Conservation (phyloP, 495 filamentous ascomycete genomes). For the Daldinia grandis region DNA sequence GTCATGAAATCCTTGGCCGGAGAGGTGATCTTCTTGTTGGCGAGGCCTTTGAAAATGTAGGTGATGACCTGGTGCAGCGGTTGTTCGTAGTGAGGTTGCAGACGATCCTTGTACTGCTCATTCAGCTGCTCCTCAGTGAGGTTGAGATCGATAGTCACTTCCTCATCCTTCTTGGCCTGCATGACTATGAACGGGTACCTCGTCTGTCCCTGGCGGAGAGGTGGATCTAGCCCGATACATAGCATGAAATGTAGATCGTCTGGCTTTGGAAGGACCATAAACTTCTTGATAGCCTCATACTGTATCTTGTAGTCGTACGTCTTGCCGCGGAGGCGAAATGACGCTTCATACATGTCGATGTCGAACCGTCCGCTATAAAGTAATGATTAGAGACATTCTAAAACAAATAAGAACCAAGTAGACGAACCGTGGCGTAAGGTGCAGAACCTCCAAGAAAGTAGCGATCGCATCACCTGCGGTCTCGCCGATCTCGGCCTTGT, state of each 20-base stretch:
- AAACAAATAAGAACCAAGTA: not conserved
- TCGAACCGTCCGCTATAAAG: constrained; percentile 93
- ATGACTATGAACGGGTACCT: constrained; percentile 99
- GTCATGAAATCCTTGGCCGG: constrained; percentile 93
- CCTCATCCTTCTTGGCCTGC: constrained; percentile 98
- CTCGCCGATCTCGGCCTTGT: constrained; percentile 99
- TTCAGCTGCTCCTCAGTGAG: constrained; percentile 89
- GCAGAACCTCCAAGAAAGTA: constrained; percentile 95
- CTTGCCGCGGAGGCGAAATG: constrained; percentile 96
- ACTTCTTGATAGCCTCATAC: constrained; percentile 97
- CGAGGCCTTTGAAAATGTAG: constrained; percentile 90
- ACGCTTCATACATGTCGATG: constrained; percentile 99
- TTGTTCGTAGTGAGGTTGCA: constrained; percentile 87
- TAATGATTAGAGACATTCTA: constrained; percentile 44
- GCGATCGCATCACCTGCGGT: constrained; percentile 97
- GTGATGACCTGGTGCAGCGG: constrained; percentile 91
- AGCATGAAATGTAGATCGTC: constrained; percentile 96
- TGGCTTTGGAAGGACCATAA: constrained; percentile 96
- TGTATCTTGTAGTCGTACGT: constrained; percentile 99
- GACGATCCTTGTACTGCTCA: constrained; percentile 87
- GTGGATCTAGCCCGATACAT: constrained; percentile 93
- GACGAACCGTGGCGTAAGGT: constrained; percentile 90
- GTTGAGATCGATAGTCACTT: constrained; percentile 95
- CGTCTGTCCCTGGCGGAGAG: constrained; percentile 96
- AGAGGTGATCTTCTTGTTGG: constrained; percentile 90